Conservation (phyloP, 2,329 filamentous ascomycete species). For the Acephala macrosclerotiorum region DNA sequence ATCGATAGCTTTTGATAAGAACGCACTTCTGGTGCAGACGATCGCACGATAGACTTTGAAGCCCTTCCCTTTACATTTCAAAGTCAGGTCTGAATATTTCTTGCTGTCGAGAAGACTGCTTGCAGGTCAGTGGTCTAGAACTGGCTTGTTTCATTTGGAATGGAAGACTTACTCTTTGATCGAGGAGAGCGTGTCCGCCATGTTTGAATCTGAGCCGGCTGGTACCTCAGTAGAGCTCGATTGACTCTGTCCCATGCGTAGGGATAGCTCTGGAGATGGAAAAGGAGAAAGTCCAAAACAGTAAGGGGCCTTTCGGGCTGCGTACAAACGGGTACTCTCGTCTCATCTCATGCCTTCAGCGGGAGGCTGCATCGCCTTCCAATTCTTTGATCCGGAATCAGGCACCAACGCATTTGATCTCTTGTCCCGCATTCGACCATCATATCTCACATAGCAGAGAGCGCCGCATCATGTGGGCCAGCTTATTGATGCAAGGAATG, state of each 20-base stretch:
- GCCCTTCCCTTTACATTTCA: not conserved
- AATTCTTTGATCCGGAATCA: no score
- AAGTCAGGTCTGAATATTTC: conserved; percentile 14
- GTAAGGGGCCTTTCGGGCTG: no score
- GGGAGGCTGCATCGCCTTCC: not conserved
- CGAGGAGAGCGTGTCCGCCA: conserved; percentile 25
- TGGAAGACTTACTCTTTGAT: conserved; percentile 22
- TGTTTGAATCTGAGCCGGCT: not conserved
- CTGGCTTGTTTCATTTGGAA: no score
- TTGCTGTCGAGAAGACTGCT: conserved; percentile 9
- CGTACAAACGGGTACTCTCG: not conserved
- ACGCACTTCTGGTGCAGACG: conserved; percentile 7
- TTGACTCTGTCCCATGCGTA: no score
- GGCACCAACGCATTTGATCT: no score
- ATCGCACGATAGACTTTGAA: conserved; percentile 13
- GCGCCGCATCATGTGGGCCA: no score
- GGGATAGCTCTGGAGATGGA: not conserved
- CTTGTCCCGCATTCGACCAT: no score
- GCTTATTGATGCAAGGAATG: no score
- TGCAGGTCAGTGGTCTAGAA: not conserved
- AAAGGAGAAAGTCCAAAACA: no score
- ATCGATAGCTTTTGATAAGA: not conserved
- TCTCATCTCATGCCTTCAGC: not conserved
- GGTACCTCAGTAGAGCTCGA: no score
- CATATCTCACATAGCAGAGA: no score